phyloP scores from a whole-genome alignment of 768 basidiomycete species.

The Mycena latifolia region DNA sequence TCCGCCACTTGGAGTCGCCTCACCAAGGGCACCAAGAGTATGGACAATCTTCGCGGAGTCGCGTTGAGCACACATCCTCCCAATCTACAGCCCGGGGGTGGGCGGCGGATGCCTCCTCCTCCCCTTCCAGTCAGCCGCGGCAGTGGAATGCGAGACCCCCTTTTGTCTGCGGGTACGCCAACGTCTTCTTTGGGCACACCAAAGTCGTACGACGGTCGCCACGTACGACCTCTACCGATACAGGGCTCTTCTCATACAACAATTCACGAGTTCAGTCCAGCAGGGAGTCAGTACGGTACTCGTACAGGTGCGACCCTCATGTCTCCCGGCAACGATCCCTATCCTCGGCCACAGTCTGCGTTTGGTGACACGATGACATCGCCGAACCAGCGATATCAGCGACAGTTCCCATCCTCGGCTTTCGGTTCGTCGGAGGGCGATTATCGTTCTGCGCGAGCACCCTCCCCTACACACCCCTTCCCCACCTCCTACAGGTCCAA shows the following conservation, averaged over 20 bases:
- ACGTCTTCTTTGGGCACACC: slow-evolving; percentile 45
- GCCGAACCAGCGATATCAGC: slow-evolving; percentile 48
- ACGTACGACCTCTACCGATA: slow-evolving; percentile 54
- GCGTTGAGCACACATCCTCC: slow-evolving; percentile 47
- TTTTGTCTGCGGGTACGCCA: slow-evolving; percentile 37
- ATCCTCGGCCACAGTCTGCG: slow-evolving; percentile 74
- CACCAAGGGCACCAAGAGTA: slow-evolving; percentile 64
- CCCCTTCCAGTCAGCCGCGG: slow-evolving; percentile 50
- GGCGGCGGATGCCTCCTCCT: slow-evolving; percentile 40
- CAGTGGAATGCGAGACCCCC: slow-evolving; percentile 39
- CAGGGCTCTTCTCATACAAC: slow-evolving; percentile 52
- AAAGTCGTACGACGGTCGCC: slow-evolving; percentile 56
- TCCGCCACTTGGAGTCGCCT: slow-evolving; percentile 45
- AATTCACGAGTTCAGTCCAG: slow-evolving; percentile 46
- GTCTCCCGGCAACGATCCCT: slow-evolving; percentile 67
- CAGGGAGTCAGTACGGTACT: slow-evolving; percentile 40
- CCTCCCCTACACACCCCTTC: slow-evolving; percentile 43
- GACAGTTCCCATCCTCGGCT: slow-evolving; percentile 53
- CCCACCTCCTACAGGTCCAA: slow-evolving; percentile 32
- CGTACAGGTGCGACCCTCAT: slow-evolving; percentile 45
- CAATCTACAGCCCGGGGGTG: slow-evolving; percentile 49
- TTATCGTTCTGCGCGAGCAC: slow-evolving; percentile 54
- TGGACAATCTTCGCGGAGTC: slow-evolving; percentile 62
- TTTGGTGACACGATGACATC: slow-evolving; percentile 61
- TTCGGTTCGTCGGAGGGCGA: slow-evolving; percentile 53